phyloP scores from a whole-genome alignment of 257 asterid species.

The Salvia splendens region DNA sequence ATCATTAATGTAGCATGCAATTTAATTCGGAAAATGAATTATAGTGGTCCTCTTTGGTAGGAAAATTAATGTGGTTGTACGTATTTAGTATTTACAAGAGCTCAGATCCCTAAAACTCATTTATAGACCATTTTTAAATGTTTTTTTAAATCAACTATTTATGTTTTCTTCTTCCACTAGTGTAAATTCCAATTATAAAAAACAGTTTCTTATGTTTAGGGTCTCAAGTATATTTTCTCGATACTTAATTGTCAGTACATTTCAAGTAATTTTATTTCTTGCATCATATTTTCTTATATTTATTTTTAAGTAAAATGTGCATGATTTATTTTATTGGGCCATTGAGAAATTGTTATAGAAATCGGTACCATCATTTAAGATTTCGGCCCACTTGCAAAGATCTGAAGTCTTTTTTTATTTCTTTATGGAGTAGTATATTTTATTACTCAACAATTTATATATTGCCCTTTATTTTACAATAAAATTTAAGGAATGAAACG shows the following conservation, averaged over 20 bases:
- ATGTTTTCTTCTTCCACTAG: not conserved
- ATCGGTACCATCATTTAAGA: not conserved
- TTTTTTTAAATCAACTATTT: conserved; percentile 21
- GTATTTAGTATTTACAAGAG: conserved; percentile 33
- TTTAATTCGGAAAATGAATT: not conserved
- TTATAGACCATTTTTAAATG: conserved; percentile 18
- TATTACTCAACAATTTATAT: too few relatives aligned
- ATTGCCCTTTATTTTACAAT: too few relatives aligned
- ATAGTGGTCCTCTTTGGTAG: conserved; percentile 39
- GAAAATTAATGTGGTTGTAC: conserved; percentile 24
- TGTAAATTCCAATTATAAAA: not conserved
- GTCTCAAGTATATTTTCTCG: not conserved
- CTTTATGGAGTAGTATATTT: not conserved
- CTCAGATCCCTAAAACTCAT: conserved; percentile 36
- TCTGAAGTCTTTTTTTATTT: not conserved
- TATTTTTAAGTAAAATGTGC: not conserved
- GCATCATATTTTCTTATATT: not conserved
- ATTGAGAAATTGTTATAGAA: not conserved
- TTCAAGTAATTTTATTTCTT: not conserved
- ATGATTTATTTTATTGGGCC: not conserved
- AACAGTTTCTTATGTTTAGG: not conserved
- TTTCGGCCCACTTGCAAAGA: conserved; percentile 1
- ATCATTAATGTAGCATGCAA: not conserved
- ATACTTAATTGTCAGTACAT: not conserved
- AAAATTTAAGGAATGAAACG: too few relatives aligned